Conservation (phyloP, 768 basidiomycete species). For the Boletellus ananiceps region DNA sequence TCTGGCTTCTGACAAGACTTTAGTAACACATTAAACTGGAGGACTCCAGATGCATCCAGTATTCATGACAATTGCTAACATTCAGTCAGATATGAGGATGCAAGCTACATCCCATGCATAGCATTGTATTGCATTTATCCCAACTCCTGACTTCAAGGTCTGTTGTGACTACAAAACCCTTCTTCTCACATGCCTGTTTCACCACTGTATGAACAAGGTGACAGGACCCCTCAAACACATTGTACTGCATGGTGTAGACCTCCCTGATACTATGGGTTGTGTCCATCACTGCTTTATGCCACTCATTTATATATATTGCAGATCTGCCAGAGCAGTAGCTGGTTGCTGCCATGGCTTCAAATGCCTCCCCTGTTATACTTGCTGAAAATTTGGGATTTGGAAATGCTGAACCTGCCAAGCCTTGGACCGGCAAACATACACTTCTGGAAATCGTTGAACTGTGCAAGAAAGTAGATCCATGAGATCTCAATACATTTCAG, state of each 20-base stretch:
- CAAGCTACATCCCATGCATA: conserved; percentile 1
- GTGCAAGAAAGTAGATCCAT: conserved; percentile 14
- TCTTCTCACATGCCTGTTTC: conserved; percentile 26
- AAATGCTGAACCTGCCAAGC: not conserved
- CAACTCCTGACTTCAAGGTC: conserved; percentile 22
- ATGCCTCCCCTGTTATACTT: conserved; percentile 10
- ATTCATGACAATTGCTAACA: conserved; percentile 10
- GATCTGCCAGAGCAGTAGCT: conserved; percentile 19
- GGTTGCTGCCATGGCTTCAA: conserved; percentile 7
- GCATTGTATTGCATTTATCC: conserved; percentile 24
- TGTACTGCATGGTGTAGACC: conserved; percentile 20
- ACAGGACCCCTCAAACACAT: conserved; percentile 25
- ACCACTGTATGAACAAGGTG: conserved; percentile 31
- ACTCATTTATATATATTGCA: conserved; percentile 9
- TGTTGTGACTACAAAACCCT: conserved; percentile 21
- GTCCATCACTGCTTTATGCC: conserved; percentile 7
- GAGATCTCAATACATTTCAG: conserved; percentile 24
- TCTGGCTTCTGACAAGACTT: conserved; percentile 17
- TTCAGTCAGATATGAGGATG: conserved; percentile 2
- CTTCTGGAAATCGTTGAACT: not conserved
- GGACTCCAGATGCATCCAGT: conserved; percentile 6
- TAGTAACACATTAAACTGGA: not conserved
- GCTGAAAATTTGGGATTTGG: conserved; percentile 12
- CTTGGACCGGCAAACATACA: not conserved
- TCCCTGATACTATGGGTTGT: conserved; percentile 23